Percentiles rank a stretch among this genome's conserved stretches.
Evolutionary conservation across 129 eudicot genomes (phyloP).

Genomic region (Flaveria brownii): DNA sequence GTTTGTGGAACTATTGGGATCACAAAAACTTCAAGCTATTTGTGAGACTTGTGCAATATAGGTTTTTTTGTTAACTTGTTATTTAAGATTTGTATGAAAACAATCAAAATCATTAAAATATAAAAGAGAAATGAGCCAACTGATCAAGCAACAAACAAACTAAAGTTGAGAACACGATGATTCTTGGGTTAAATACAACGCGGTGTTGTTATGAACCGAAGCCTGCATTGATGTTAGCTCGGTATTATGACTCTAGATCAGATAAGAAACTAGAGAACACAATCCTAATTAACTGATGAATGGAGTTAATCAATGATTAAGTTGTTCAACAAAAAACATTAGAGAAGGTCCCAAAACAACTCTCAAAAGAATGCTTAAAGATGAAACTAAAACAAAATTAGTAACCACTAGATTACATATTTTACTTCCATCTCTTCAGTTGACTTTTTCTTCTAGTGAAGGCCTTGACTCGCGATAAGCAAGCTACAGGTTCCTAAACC

Average conservation of each 20-base stretch:
- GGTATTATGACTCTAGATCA: background rate
- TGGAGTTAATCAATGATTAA: constrained; percentile 17
- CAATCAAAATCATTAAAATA: background rate
- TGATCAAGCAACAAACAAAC: background rate
- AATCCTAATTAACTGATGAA: background rate
- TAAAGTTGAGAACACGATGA: background rate
- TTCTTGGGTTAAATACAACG: no score
- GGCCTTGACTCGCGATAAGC: constrained; percentile 8
- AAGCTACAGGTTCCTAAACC: constrained; percentile 17
- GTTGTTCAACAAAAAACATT: constrained; percentile 19
- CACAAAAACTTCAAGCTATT: no score
- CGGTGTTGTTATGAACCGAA: no score
- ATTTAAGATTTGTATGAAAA: background rate
- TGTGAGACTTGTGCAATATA: background rate
- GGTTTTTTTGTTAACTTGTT: background rate
- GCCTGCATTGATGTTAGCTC: no score
- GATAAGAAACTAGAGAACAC: constrained; percentile 2
- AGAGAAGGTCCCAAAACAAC: constrained; percentile 13
- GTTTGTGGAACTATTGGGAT: no score
- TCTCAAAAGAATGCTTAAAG: constrained; percentile 2
- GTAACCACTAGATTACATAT: constrained; percentile 30
- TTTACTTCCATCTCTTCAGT: constrained; percentile 7
- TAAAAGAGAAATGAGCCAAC: background rate
- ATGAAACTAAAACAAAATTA: constrained; percentile 31
- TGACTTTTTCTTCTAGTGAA: constrained; percentile 4